Conservation (phyloP, 306 rosid genomes). For the Quercus suber region DNA sequence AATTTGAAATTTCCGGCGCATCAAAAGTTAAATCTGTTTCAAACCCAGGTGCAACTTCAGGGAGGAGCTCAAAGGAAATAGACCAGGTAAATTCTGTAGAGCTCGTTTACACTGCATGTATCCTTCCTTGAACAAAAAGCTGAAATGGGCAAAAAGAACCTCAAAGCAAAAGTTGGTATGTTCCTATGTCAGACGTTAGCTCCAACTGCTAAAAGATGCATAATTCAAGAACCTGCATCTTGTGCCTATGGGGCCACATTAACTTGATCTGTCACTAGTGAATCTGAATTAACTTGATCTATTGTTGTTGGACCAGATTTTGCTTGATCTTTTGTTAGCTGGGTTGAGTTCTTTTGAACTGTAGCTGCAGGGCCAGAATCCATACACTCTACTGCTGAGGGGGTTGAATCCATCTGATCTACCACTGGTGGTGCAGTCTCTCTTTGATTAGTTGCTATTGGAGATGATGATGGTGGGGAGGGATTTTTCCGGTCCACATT, state of each 20-base stretch:
- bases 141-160: not conserved
- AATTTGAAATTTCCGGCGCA: not conserved
- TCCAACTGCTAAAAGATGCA: constrained; percentile 4
- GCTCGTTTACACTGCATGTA: not conserved
- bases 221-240: constrained; percentile 41
- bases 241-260: constrained; percentile 33
- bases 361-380: constrained; percentile 7
- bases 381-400: constrained; percentile 17
- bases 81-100: constrained; percentile 4
- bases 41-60: constrained; percentile 11
- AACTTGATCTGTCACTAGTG: constrained; percentile 28
- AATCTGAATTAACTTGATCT: constrained; percentile 29
- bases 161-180: constrained; percentile 7
- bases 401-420: constrained; percentile 23
- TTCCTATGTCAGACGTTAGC: not conserved
- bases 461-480: constrained; percentile 25
- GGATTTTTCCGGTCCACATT: constrained; percentile 37
- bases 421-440: constrained; percentile 15
- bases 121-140: not conserved
- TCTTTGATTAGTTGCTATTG: constrained; percentile 25
- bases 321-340: constrained; percentile 10
- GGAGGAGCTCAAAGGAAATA: constrained; percentile 9
- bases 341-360: constrained; percentile 21
- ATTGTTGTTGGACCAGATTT: constrained; percentile 17
- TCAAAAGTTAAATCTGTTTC: not conserved